Conservation (phyloP, 2,329 filamentous ascomycete species). For the Diaporthe amygdali region DNA sequence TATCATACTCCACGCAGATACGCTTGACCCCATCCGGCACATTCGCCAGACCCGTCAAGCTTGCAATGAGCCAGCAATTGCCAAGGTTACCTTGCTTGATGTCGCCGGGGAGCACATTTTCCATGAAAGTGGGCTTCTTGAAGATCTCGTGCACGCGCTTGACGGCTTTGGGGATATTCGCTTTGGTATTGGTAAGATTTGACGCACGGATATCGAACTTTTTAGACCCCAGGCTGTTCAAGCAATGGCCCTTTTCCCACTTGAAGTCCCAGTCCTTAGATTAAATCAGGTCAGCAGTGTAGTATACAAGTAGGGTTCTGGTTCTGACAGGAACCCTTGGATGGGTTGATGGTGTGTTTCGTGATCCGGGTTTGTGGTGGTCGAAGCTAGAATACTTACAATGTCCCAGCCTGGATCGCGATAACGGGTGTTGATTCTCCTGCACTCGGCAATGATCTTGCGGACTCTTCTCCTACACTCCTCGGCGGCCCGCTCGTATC, state of each 20-base stretch:
- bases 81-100: constrained; percentile 79
- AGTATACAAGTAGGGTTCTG: no score
- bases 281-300: neutral
- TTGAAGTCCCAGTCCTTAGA: constrained; percentile 70
- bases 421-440: constrained; percentile 80
- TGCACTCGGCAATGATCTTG: constrained; percentile 70
- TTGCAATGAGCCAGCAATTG: constrained; percentile 86
- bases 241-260: constrained; percentile 61
- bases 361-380: neutral
- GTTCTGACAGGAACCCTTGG: neutral
- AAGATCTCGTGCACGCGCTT: constrained; percentile 79
- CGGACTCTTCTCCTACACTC: constrained; percentile 67
- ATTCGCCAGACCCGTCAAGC: constrained; percentile 77
- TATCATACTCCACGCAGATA: constrained; percentile 78
- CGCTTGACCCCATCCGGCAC: constrained; percentile 72
- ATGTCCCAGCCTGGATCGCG: constrained; percentile 68
- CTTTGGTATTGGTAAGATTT: constrained; percentile 51
- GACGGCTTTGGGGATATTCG: constrained; percentile 71
- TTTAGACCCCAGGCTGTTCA: constrained; percentile 56
- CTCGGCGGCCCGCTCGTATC: constrained; percentile 68
- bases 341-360: neutral
- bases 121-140: constrained; percentile 72
- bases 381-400: constrained; percentile 46
- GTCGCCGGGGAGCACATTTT: constrained; percentile 71
- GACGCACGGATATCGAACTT: constrained; percentile 57